Base-by-base conservation (phyloP, 2,329 filamentous ascomycete genomes). In the Hypoxylon sp. region DNA sequence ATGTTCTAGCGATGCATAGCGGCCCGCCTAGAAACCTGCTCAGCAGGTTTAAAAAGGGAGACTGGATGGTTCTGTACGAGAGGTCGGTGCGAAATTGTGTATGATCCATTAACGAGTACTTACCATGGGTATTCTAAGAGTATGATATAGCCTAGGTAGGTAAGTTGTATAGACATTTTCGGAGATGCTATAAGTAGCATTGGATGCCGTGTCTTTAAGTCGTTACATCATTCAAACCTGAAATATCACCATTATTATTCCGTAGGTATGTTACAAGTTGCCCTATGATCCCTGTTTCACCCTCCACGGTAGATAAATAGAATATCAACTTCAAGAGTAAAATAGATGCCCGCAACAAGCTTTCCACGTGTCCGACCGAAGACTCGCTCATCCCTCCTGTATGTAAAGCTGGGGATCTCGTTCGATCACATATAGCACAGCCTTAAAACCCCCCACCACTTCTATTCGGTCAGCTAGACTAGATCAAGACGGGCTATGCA, bases 21-120 rank as follows among this genome's bases (percentile, higher is more conserved):
- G 61, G 68, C 58, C 61, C 64, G 64, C 64, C 19, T 37, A 48
- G 67, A 67, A 70, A 67, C 63, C 63, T 67, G 63, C 35, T 66
- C 10, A 14, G 9, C 58, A 22, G 19, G 39, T 10, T 8, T 4
- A 10, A 31, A 5, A 42, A 53, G 13, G 22, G 35, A 46, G 50
- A 51, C 37, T 24, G 29, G 29, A 47, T 50, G 19, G 57, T 9
- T 42, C 31, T 13, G 19, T 47, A 58, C 33, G 26, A 58, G 17
- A 31, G 17, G 53, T 58, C 22, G 35, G 35, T 42, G 35, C 19
- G 19, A 44, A 22, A 10, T 14, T 17, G 17, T 42, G 26, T 13
- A 22, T 9, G 22, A 46, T n/a, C n/a, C n/a, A n/a, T n/a, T 24
- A 5, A 22, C 44, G 13, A 26, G 37, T 22, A 19, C 26, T 33